phyloP scores from a whole-genome alignment of 2,329 filamentous ascomycete species.

The Verticillium longisporum region DNA sequence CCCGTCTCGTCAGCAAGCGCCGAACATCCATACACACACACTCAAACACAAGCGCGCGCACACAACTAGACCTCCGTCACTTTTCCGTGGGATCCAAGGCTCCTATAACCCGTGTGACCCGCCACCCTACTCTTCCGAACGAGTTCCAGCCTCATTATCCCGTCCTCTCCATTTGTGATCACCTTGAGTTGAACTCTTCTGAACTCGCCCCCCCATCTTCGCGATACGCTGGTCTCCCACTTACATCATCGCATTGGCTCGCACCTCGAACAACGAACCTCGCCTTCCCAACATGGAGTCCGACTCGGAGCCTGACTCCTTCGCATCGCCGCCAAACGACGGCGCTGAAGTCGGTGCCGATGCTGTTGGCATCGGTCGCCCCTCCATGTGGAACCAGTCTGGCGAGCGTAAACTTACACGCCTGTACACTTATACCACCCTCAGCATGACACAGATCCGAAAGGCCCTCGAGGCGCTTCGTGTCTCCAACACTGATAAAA shows the following conservation, averaged over 20 bases:
- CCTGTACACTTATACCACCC: constrained; percentile 49
- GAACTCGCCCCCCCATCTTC: neutral
- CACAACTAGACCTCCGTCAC: neutral
- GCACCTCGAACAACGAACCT: neutral
- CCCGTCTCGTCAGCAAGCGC: neutral
- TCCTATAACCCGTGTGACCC: neutral
- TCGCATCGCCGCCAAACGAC: neutral
- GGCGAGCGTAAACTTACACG: constrained; percentile 46
- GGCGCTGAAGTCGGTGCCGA: neutral
- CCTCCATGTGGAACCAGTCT: constrained; percentile 48
- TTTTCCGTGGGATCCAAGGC: neutral
- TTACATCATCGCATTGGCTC: neutral
- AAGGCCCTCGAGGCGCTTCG: constrained; percentile 10
- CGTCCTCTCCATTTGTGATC: neutral
- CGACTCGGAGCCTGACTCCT: neutral
- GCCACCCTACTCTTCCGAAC: neutral
- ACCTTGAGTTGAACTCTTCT: neutral
- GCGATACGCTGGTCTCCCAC: neutral
- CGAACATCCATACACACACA: neutral
- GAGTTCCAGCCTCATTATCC: neutral
- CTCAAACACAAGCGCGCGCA: neutral
- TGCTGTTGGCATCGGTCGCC: constrained; percentile 34
- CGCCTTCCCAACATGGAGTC: neutral
- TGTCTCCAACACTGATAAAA: neutral
- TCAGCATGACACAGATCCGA: constrained; percentile 29